Conservation (phyloP, 331 rosid species). For the Malus hybrid region DNA sequence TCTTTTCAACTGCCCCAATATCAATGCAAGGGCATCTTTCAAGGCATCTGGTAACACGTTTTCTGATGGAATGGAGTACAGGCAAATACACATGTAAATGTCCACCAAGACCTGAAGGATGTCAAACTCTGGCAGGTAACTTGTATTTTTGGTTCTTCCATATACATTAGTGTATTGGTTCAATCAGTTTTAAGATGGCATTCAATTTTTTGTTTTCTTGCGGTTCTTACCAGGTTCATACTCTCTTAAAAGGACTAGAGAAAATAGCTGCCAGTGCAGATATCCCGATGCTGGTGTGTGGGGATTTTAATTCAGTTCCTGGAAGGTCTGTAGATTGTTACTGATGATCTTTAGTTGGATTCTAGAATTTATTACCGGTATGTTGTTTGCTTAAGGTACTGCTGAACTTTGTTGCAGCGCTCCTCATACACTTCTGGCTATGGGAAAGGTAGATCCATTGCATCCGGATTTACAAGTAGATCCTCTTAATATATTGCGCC, state of each 20-base stretch:
- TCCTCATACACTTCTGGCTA: slow-evolving; percentile 92
- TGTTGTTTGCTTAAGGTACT: slow-evolving; percentile 19
- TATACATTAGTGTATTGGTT: background rate
- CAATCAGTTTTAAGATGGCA: background rate
- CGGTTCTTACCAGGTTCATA: slow-evolving; percentile 55
- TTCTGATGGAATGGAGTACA: slow-evolving; percentile 25
- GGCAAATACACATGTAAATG: slow-evolving; percentile 97
- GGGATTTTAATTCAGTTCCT: slow-evolving; percentile 88
- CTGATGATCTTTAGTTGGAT: background rate
- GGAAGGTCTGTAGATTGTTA: slow-evolving; percentile 57
- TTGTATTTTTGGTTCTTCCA: slow-evolving; percentile 2
- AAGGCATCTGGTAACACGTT: slow-evolving; percentile 3
- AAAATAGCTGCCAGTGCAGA: slow-evolving; percentile 99
- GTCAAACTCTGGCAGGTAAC: slow-evolving; percentile 98
- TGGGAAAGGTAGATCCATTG: slow-evolving; percentile 82
- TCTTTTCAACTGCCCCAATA: background rate
- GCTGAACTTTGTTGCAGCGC: slow-evolving; percentile 55
- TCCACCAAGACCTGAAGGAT: slow-evolving; percentile 81
- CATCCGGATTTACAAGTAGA: slow-evolving; percentile 87
- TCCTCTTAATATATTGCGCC: slow-evolving; percentile 88
- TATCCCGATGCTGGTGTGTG: slow-evolving; percentile 98
- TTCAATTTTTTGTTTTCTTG: background rate
- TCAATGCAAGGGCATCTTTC: background rate
- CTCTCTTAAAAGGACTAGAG: slow-evolving; percentile 95
- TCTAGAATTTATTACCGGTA: slow-evolving; percentile 1